Percentiles rank a stretch among this genome's conserved stretches.
phyloP scores from a whole-genome alignment of 148 eudicot genomes.

The Persicaria tinctoria region DNA sequence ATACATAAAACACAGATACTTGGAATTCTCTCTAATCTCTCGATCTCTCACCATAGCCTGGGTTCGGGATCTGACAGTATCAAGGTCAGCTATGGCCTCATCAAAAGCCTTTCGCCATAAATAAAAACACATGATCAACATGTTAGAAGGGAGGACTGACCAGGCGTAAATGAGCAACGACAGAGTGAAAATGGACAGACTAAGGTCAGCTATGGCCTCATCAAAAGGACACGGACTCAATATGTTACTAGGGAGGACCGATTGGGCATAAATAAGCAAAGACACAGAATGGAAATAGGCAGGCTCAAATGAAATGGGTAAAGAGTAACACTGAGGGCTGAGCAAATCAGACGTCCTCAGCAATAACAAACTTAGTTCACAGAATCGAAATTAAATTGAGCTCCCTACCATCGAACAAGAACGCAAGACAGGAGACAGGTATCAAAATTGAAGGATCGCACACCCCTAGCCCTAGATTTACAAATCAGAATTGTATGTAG shows the following conservation, averaged over 20 bases:
- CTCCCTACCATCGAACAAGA: background rate
- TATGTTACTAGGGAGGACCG: no score
- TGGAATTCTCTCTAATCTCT: no score
- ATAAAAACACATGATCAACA: background rate
- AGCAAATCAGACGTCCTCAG: background rate
- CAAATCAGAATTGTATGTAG: no score
- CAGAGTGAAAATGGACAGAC: background rate
- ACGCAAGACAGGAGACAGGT: background rate
- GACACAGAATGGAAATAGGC: background rate
- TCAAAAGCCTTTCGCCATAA: constrained; percentile 4
- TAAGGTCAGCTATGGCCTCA: background rate
- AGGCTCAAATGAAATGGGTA: background rate
- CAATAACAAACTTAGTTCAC: background rate
- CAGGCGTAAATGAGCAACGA: background rate
- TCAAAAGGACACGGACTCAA: no score
- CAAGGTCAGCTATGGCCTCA: constrained; percentile 13
- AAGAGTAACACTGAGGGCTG: background rate
- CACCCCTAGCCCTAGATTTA: no score
- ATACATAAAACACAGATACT: no score
- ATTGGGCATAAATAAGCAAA: background rate
- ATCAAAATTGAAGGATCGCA: background rate
- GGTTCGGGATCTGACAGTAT: background rate
- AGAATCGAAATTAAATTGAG: background rate
- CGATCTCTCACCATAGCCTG: no score
- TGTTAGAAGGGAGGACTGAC: background rate